Base-by-base conservation (phyloP, 805 yeast species). In the Saccharomycopsis capsularis region DNA sequence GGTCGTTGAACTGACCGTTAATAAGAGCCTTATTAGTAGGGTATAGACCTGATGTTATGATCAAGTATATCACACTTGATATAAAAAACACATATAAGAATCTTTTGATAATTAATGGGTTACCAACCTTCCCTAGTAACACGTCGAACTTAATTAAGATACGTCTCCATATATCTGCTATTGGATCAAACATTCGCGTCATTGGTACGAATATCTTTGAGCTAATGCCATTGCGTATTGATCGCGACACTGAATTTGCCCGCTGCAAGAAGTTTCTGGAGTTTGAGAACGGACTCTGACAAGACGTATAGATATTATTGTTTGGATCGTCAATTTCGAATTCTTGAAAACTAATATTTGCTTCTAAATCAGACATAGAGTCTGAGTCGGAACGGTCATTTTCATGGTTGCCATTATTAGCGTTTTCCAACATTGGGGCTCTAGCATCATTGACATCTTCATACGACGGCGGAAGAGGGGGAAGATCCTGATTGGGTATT, bases 11-110 rank as follows among this genome's bases (percentile, higher is more conserved):
- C 58, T 78, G 78, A 0, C 87, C 86, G 41, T 68, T 68, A 1
- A 69, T 61, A 21, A 66, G 59, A 1, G 67, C 61, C 7, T 64
- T 58, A 36, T 70, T 70, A 29, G 60, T 63, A 1, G 85, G 77
- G 47, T 78, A 61, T 15, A 75, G 53, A 3, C 84, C 85, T 46
- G 82, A 73, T 32, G 76, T 63, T 5, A 88, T 72, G 2, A 85
- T 69, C 22, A 76, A 57, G 55, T 80, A 81, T 3, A 86, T 67
- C 3, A 82, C 57, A 0, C 67, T 51, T n/a, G 87, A 76, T 56
- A 87, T 76, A 42, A 82, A 60, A 2, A 81, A 58, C 9, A 91
- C 85, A 58, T 87, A 87, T 2, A 85, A 63, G 36, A 90, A 69
- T 38, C 98, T 69, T 56, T 85, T 83, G 24, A 90, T 79, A 24